Evolutionary conservation across 768 basidiomycete species (phyloP), one percentile per base, ranked within the genome.

Genomic region (Cyathus striatus): DNA sequence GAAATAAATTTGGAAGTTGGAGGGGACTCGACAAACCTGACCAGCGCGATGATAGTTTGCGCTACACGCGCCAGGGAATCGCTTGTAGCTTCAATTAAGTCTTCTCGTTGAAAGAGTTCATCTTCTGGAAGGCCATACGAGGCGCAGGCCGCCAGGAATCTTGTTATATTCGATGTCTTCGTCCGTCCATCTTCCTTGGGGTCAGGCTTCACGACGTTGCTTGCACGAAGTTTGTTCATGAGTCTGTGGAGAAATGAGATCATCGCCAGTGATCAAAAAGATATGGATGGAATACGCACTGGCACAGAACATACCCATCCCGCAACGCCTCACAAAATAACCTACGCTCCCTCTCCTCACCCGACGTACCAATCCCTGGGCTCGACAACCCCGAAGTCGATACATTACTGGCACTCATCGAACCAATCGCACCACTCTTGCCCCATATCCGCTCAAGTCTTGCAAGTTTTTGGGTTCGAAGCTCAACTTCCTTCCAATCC

Each of bases 271-370:
- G 57, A 32, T 49, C 40, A 50, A 42, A 26, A 18, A 38, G 16
- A 44, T 39, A 30, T 40, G 36, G 40, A 49, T 25, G 41, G 17
- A 35, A 42, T 21, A 81, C 91, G 67, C 56, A 94, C 92, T 89
- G 83, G 80, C 92, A 93, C 18, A 95, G 73, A 17, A 94, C 77
- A 60, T 82, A 86, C 1, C 92, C 92, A 65, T 95, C 92, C 52
- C 80, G 66, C 43, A 94, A 58, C 0, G 86, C 81, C 42, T 92
- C 88, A 24, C 72, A 69, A 54, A 93, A 95, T 23, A 78, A 59
- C 41, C 70, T 73, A 49, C 84, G 67, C 62, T 93, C 88, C 54
- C 82, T 71, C 49, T 90, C 89, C 62, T 87, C 89, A 25, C 82
- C 83, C 22, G 70, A 66, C 18, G 68, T 64, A 50, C 72, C 70